Base-by-base conservation (phyloP, 2,329 filamentous ascomycete species). In the Whalleya microplaca region DNA sequence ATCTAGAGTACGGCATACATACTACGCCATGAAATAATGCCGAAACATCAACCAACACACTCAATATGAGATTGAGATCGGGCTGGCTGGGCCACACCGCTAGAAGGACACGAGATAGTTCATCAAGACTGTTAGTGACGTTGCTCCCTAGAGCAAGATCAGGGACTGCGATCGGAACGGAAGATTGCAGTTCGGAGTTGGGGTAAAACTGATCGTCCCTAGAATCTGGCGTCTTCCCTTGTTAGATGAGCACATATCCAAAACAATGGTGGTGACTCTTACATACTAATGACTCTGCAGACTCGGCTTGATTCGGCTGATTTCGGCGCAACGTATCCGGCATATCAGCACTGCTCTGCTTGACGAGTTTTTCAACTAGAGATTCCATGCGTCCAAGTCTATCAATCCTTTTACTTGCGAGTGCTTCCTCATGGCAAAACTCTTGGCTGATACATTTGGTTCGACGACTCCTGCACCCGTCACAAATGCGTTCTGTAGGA, bases 381-480 rank as follows among this genome's bases (percentile, higher is more conserved):
- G 66, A 68, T 45, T 78, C 76, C 20, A 78, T 67, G 4, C 73
- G 69, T 2, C 66, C 64, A 10, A 75, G 55, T n/a, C 72, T 67
- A 41, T 75, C 70, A 12, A 66, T 58, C 2, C 67, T 21, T 44
- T 50, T 61, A 54, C 23, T 61, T 54, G 41, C 53, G 61, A 9
- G 49, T 23, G 55, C 46, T 1, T 72, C 65, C 19, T 79, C 74
- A 1, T 72, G 71, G 2, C 72, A 71, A 21, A 75, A 75, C 48
- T 82, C 79, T 58, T 85, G 82, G 56, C 78, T 75, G 27, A 82
- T 63, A 53, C 81, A 83, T 41, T 62, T 59, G 0, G 73, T 71
- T 1, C 75, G 72, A 0, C 82, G 76, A 6, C 76, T 67, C 19
- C 71, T 68, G 59, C 82, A 85, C 2, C 73, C 75, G 27, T 75